These are phyloP conservation scores for Zygnema cylindricum DNA, from an alignment of 139 green algal genomes.

Conservation along the genomic window DNA sequence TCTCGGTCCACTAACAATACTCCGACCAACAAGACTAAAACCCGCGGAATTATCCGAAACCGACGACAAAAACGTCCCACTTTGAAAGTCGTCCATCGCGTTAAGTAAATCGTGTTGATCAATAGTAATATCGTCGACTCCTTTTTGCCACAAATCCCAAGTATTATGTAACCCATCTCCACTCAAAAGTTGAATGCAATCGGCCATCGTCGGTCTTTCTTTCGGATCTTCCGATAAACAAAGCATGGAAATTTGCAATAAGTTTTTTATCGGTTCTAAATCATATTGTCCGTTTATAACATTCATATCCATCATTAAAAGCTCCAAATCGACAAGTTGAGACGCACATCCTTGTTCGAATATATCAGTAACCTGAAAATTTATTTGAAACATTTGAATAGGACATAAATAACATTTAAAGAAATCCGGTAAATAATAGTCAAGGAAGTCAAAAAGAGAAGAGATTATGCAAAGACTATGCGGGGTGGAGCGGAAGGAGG, in stretches of 20 bases:
- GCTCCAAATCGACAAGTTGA: not conserved
- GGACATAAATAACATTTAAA: not conserved
- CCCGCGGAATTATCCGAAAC: not conserved
- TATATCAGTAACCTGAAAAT: conserved; percentile 4
- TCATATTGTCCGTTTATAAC: not conserved
- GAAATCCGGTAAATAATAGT: not conserved
- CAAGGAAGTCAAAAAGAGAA: not conserved
- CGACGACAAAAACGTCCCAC: not conserved
- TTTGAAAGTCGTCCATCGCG: not conserved
- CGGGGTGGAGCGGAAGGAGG: no score
- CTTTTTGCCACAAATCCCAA: not conserved
- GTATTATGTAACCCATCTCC: not conserved
- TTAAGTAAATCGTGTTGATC: not conserved
- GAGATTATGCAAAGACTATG: no score
- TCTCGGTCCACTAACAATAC: not conserved
- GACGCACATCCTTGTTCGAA: not conserved
- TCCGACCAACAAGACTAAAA: not conserved
- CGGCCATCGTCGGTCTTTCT: not conserved
- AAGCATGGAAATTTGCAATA: not conserved
- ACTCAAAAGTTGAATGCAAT: not conserved
- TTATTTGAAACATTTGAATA: conserved; percentile 1
- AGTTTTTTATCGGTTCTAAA: not conserved
- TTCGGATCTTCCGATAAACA: not conserved
- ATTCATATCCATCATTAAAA: conserved; percentile 9
- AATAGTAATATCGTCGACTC: not conserved